These are phyloP conservation scores for Phylloporus sp. DNA, from an alignment of 768 basidiomycete genomes.

Conservation along the genomic window DNA sequence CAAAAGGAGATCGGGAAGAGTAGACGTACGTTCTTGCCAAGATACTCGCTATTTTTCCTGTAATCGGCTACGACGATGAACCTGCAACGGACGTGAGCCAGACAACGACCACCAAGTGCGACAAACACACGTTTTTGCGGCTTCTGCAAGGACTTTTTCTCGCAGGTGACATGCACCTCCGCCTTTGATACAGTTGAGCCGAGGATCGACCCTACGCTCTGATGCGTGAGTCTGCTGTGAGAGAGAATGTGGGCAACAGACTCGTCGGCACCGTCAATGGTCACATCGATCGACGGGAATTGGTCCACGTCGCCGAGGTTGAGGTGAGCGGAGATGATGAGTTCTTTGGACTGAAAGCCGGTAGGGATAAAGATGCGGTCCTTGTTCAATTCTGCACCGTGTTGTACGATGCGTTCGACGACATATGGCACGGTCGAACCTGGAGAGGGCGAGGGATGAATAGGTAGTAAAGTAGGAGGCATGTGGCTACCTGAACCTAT, in stretches of 20 bases:
- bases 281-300: constrained; percentile 89
- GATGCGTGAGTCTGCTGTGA: not conserved
- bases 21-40: constrained; percentile 74
- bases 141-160: constrained; percentile 97
- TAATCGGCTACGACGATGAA: constrained; percentile 93
- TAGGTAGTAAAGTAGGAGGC: not conserved
- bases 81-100: constrained; percentile 50
- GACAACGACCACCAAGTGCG: not conserved
- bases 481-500: constrained; percentile 68
- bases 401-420: constrained; percentile 87
- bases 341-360: constrained; percentile 93
- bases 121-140: constrained; percentile 66
- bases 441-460: constrained; percentile 20
- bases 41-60: constrained; percentile 80
- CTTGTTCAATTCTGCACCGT: constrained; percentile 71
- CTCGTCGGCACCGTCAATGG: constrained; percentile 97
- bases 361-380: constrained; percentile 87
- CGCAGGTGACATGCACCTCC: constrained; percentile 95
- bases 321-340: constrained; percentile 78
- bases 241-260: constrained; percentile 34
- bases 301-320: constrained; percentile 85
- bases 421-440: constrained; percentile 96
- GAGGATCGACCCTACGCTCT: constrained; percentile 65
- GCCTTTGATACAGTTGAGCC: constrained; percentile 93
- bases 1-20: not conserved